Evolutionary conservation across 164 flowering plant genomes (phyloP).

Genomic region (Taxillus chinensis): DNA sequence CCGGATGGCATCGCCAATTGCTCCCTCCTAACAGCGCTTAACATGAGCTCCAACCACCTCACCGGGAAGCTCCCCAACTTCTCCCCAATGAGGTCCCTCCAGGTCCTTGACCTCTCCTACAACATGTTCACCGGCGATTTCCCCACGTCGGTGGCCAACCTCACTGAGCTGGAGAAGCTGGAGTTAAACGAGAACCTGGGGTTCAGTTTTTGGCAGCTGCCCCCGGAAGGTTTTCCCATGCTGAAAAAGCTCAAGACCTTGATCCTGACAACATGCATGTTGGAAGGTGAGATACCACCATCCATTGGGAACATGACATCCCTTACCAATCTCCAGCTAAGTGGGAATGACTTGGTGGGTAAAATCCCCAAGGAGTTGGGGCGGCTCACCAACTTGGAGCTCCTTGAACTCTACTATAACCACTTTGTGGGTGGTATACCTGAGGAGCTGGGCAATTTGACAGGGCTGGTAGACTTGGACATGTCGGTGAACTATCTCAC

Average conservation of each 20-base stretch:
- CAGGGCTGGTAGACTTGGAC: conserved; percentile 57
- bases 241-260: conserved; percentile 39
- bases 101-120: conserved; percentile 54
- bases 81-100: conserved; percentile 38
- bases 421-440: conserved; percentile 61
- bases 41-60: conserved; percentile 28
- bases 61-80: conserved; percentile 55
- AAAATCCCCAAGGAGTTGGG: conserved; percentile 60
- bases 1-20: conserved; percentile 51
- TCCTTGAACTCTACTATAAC: conserved; percentile 79
- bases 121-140: conserved; percentile 61
- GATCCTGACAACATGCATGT: conserved; percentile 52
- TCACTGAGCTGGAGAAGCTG: conserved; percentile 56
- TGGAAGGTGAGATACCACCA: conserved; percentile 57
- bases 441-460: conserved; percentile 66
- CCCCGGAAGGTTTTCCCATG: conserved; percentile 31
- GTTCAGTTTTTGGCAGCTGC: conserved; percentile 52
- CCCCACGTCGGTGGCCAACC: conserved; percentile 59
- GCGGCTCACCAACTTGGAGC: conserved; percentile 39
- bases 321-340: conserved; percentile 62
- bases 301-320: conserved; percentile 71
- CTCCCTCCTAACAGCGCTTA: conserved; percentile 57
- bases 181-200: conserved; percentile 49
- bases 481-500: conserved; percentile 63
- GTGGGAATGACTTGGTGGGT: conserved; percentile 63